Percentiles rank a stretch among this genome's conserved stretches.
Conservation (phyloP, 2,329 filamentous ascomycete species). For the Ophiocordyceps camponoti-floridani region DNA sequence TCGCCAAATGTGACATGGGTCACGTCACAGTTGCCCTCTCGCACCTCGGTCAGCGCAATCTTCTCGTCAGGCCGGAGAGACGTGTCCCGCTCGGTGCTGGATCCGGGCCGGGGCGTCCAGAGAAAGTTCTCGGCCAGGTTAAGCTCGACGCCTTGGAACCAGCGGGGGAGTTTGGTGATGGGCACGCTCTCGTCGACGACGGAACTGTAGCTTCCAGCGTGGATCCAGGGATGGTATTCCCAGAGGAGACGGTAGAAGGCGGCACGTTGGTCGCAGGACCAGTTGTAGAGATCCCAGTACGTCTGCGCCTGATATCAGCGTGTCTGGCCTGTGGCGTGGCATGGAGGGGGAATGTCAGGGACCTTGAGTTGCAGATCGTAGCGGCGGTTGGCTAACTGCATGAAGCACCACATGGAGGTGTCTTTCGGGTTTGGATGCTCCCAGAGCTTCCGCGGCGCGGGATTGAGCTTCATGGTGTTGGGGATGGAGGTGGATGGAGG, state of each 20-base stretch:
- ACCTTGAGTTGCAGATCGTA: conserved; percentile 37
- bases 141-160: conserved; percentile 58
- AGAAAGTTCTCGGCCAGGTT: conserved; percentile 74
- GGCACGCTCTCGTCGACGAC: conserved; percentile 53
- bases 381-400: conserved; percentile 43
- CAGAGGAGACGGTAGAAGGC: conserved; percentile 52
- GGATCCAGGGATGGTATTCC: conserved; percentile 38
- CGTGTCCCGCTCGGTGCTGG: conserved; percentile 28
- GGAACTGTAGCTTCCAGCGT: conserved; percentile 37
- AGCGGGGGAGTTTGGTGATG: conserved; percentile 54
- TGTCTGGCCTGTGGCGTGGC: neutral
- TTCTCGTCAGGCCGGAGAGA: conserved; percentile 51
- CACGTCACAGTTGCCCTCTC: conserved; percentile 43
- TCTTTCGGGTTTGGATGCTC: conserved; percentile 42
- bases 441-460: conserved; percentile 45
- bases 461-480: conserved; percentile 13
- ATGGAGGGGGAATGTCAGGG: neutral
- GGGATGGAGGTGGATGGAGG: neutral
- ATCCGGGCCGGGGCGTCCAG: conserved; percentile 29
- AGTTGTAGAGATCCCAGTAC: conserved; percentile 53
- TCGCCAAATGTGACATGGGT: conserved; percentile 48
- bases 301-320: conserved; percentile 21
- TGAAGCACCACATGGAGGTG: conserved; percentile 50
- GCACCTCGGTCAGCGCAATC: conserved; percentile 54
- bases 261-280: conserved; percentile 41